Percentiles rank a stretch among this genome's conserved stretches.
phyloP scores from a whole-genome alignment of 2,329 filamentous ascomycete species.

The Tolypocladium amazonense region DNA sequence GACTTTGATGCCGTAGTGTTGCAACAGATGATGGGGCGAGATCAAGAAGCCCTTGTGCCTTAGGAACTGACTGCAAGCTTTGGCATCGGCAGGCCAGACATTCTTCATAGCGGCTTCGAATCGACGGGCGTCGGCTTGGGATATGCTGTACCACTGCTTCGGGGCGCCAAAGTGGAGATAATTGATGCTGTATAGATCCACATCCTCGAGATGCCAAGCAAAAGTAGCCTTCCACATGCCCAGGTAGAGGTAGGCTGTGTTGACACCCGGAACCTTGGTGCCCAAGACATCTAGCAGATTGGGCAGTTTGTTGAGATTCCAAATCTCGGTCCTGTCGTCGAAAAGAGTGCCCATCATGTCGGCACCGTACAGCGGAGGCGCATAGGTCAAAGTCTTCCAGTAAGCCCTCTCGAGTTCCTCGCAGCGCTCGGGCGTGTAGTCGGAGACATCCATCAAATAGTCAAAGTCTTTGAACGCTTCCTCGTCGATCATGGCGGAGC shows the following conservation, averaged over 20 bases:
- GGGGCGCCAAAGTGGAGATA: constrained; percentile 98
- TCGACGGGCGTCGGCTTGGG: constrained; percentile 81
- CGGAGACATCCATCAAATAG: constrained; percentile 77
- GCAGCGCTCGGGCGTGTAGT: constrained; percentile 84
- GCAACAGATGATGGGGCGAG: constrained; percentile 76
- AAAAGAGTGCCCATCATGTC: constrained; percentile 96
- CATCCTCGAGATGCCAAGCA: constrained; percentile 96
- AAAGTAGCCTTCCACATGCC: constrained; percentile 99
- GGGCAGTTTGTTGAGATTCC: constrained; percentile 92
- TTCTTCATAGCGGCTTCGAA: constrained; percentile 94
- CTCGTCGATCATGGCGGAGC: constrained; percentile 73
- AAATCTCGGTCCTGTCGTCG: constrained; percentile 68
- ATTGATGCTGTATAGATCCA: constrained; percentile 99
- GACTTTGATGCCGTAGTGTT: constrained; percentile 88
- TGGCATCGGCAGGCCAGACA: constrained; percentile 90
- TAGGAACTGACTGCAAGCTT: constrained; percentile 91
- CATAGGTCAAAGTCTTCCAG: constrained; percentile 96
- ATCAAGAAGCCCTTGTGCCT: constrained; percentile 97
- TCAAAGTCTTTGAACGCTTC: constrained; percentile 85
- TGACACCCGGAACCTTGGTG: constrained; percentile 93
- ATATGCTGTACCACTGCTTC: constrained; percentile 99
- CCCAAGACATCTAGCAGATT: constrained; percentile 91
- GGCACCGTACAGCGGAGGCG: constrained; percentile 87
- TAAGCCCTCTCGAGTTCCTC: constrained; percentile 91
- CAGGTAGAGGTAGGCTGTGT: constrained; percentile 93